phyloP scores from a whole-genome alignment of 192 early-diverging fungal species.

The Coemansia sp. region DNA sequence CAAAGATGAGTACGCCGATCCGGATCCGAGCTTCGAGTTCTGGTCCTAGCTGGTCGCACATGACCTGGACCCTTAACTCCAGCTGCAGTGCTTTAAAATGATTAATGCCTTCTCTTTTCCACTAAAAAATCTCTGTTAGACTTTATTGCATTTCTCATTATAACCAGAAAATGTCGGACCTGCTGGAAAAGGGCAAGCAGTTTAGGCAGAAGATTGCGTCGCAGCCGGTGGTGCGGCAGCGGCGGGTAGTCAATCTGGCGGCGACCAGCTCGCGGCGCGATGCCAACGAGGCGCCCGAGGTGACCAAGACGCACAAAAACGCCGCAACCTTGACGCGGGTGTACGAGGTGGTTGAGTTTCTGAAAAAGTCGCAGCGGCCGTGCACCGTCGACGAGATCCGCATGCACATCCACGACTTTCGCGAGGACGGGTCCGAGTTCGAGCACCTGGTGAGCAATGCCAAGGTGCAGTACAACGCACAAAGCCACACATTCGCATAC shows the following conservation, averaged over 20 bases:
- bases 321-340: conserved; percentile 23
- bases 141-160: background rate
- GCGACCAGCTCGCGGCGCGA: conserved; percentile 4
- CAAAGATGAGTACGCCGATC: background rate
- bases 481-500: conserved; percentile 63
- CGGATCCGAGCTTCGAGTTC: conserved; percentile 12
- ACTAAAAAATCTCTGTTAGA: too few relatives aligned
- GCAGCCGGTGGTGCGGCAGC: conserved; percentile 45
- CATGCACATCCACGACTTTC: conserved; percentile 57
- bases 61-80: conserved; percentile 1
- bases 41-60: conserved; percentile 8
- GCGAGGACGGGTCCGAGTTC: conserved; percentile 53
- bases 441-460: conserved; percentile 58
- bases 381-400: conserved; percentile 58
- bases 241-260: background rate
- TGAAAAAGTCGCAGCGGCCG: conserved; percentile 55
- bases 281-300: background rate
- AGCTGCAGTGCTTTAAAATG: background rate
- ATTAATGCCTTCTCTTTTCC: too few relatives aligned
- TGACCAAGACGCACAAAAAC: conserved; percentile 10
- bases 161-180: conserved; percentile 22
- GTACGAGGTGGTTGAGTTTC: conserved; percentile 34
- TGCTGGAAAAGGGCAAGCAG: conserved; percentile 16
- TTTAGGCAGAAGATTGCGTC: conserved; percentile 53
- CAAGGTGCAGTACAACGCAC: conserved; percentile 59